Evolutionary conservation across 1,284 basidiomycete species (phyloP).

Genomic region (Sanghuangporus baumii): DNA sequence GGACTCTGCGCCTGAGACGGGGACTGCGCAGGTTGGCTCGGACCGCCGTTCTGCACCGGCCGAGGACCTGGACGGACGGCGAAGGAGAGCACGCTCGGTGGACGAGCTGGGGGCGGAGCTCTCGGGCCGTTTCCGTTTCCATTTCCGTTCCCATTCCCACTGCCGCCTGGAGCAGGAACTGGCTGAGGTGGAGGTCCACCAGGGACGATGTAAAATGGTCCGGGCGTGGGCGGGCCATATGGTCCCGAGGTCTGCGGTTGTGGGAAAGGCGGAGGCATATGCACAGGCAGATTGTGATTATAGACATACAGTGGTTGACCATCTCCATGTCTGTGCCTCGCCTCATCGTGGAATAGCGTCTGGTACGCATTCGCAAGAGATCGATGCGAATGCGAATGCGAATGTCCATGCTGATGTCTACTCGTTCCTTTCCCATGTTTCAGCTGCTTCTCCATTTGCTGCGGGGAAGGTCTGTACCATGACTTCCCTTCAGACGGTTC

Average conservation of each 20-base stretch:
- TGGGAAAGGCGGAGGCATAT: neutral
- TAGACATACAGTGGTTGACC: neutral
- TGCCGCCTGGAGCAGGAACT: neutral
- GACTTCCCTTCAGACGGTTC: conserved; percentile 2
- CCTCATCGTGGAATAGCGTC: neutral
- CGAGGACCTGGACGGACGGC: neutral
- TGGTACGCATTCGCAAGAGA: neutral
- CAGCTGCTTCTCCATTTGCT: conserved; percentile 4
- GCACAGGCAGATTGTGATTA: neutral
- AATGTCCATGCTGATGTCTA: neutral
- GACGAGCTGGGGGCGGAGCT: neutral
- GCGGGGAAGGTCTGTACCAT: conserved; percentile 6
- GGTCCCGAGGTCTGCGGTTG: neutral
- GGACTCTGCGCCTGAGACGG: neutral
- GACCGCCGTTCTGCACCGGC: neutral
- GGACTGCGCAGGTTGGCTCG: neutral
- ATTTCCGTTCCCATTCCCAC: neutral
- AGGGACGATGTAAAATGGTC: neutral
- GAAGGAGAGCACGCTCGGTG: neutral
- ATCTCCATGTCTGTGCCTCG: neutral
- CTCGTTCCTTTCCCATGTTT: neutral
- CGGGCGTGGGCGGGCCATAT: neutral
- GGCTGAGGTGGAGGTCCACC: neutral
- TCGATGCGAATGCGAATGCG: neutral
- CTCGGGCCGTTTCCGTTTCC: neutral